Base-by-base conservation (phyloP, 83 land plant species). In the Thuja plicata region DNA sequence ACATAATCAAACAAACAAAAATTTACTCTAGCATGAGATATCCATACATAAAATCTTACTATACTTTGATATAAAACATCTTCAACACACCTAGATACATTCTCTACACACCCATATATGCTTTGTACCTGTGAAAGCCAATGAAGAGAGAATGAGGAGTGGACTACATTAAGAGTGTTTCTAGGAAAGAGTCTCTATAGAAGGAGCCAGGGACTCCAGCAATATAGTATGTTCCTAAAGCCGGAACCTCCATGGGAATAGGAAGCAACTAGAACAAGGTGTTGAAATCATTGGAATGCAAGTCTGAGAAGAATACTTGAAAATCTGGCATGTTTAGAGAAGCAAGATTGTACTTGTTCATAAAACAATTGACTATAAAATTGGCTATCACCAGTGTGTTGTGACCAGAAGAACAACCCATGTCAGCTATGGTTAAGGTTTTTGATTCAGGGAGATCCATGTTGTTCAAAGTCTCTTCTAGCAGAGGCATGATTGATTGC, bases 191-290 rank as follows among this genome's bases (percentile, higher is more conserved):
- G 96, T 2, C 94, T 88, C 27, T 87, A 90, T 93, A 92, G 66
- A 94, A 93, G 24, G 95, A 93, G 4, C 96, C 94, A 4, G 96
- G 96, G 5, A 94, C 96, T n/a, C 91, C 96, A 19, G 96, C 94
- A 9, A 91, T 94, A 81, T 90, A 76, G 15, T 34, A 76, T 35
- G 32, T 71, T 30, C 76, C n/a, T 7, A 9, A 71, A 5, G 66
- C 84, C 34, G 46, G 34, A 13, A 52, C 88, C 38, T 87, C 52
- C 50, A 73, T 71, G 0, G 90, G 17, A 7, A 92, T 91, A n/a
- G 95, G 94, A 16, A 94, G 89, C 48, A 94, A 94, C 84, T 92
- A 93, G 87, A 94, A 94, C 84, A 94, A 94, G 38, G 92, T 91
- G 90, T 94, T 92, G 91, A 94, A 94, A 87, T 94, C 95, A 82